Evolutionary conservation across 179 eudicot genomes (phyloP), one percentile per base, ranked within the genome.

Genomic region (Beta corolliflora): DNA sequence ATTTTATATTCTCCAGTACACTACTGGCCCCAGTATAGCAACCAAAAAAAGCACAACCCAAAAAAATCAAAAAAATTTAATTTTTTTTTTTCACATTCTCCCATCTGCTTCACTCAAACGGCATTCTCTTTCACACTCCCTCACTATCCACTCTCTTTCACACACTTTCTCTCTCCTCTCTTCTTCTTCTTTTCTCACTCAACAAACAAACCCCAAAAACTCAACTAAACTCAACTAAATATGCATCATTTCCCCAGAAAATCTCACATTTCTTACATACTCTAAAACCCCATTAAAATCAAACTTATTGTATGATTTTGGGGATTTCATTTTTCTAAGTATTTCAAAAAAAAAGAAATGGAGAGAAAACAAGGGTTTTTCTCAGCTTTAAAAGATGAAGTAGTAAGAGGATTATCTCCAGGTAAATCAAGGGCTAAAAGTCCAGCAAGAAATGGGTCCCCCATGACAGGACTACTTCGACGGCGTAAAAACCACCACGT

Each of bases 311-410:
- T 75, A 55, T 79, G 60, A 19, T 79, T 77, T 64, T 46, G 56
- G 80, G 50, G 23, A 23, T 68, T 46, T 79, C 16, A 12, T 10
- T 41, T 41, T 13, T 52, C 23, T 73, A 50, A 29, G 72, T 45
- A 25, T 67, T 69, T 78, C 1, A 1, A n/a, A 15, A 18, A 31
- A 48, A 15, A 3, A 41, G 12, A 16, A 63, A 94, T 91, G 98
- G 97, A 94, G 86, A 88, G 77, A 60, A 94, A 92, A 53, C 95
- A 91, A 58, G 94, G 96, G 0, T 94, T 94, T 81, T 93, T 94
- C 79, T 87, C 97, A 4, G 89, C 94, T 0, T 68, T 93, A 25
- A 93, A 91, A 61, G 94, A 91, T 1, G 98, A 94, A 14, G 93
- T 94, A 0, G 93, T 94, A 7, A 80, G 98, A 18, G 97, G 97